phyloP scores from a whole-genome alignment of 768 basidiomycete species.

The Boletus huronensis region DNA sequence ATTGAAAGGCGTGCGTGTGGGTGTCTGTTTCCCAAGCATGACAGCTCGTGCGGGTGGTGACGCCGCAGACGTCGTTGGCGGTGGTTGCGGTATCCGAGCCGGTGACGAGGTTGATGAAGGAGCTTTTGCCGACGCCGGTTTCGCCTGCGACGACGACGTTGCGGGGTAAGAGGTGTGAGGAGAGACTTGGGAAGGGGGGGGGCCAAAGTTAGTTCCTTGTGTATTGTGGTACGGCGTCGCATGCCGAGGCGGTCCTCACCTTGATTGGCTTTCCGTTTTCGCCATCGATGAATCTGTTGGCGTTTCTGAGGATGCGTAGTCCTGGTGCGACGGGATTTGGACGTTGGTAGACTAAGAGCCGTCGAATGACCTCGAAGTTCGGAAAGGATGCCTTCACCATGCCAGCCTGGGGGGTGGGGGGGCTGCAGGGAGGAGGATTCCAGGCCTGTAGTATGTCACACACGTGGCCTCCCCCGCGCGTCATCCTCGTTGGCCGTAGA shows the following conservation, averaged over 20 bases:
- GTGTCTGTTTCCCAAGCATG: conserved; percentile 21
- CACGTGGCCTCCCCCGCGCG: conserved; percentile 4
- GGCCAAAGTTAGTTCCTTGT: neutral
- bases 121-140: conserved; percentile 27
- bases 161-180: conserved; percentile 9
- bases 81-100: conserved; percentile 12
- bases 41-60: conserved; percentile 12
- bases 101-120: conserved; percentile 24
- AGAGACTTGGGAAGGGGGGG: neutral
- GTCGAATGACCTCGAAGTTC: neutral
- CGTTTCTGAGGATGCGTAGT: neutral
- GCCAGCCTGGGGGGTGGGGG: neutral
- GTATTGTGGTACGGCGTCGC: neutral
- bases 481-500: conserved; percentile 6
- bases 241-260: conserved; percentile 1
- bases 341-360: neutral
- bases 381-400: neutral
- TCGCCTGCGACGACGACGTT: conserved; percentile 24
- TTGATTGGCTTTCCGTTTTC: conserved; percentile 4
- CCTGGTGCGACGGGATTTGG: neutral
- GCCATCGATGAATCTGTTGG: conserved; percentile 4
- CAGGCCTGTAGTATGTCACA: neutral
- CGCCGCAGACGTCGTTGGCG: conserved; percentile 23
- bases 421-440: neutral
- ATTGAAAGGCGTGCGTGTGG: conserved; percentile 14